phyloP scores from a whole-genome alignment of 805 yeast species.

The Pichia insulana region DNA sequence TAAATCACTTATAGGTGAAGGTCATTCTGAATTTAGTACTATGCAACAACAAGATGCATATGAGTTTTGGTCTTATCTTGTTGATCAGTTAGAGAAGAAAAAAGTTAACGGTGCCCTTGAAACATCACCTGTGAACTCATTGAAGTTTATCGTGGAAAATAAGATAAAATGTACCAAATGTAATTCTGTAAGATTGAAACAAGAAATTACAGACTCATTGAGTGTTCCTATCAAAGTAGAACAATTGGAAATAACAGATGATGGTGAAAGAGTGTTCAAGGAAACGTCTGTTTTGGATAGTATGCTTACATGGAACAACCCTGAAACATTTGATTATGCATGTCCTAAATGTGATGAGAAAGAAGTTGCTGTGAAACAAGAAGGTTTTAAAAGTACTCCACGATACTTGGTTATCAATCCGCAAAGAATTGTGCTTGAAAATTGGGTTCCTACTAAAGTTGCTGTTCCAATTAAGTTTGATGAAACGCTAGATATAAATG shows the following conservation, averaged over 20 bases:
- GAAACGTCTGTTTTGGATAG: constrained; percentile 42
- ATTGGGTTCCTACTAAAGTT: constrained; percentile 85
- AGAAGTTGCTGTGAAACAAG: constrained; percentile 32
- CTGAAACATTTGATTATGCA: constrained; percentile 52
- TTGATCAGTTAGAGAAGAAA: constrained; percentile 50
- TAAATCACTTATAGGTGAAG: constrained; percentile 66
- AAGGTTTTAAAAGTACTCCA: constrained; percentile 58
- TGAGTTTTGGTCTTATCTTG: constrained; percentile 69
- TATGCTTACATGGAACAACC: constrained; percentile 35
- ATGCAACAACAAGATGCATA: constrained; percentile 93
- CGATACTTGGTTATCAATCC: constrained; percentile 62
- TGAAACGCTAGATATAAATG: constrained; percentile 34
- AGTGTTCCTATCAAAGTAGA: constrained; percentile 49
- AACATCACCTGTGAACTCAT: constrained; percentile 40
- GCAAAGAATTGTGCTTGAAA: constrained; percentile 71
- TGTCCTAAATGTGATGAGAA: constrained; percentile 47
- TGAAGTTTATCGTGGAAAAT: constrained; percentile 58
- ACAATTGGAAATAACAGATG: constrained; percentile 30
- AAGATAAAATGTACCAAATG: constrained; percentile 55
- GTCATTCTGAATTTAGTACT: constrained; percentile 75
- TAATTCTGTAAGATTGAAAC: constrained; percentile 46
- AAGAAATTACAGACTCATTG: constrained; percentile 53
- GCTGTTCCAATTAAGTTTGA: constrained; percentile 57
- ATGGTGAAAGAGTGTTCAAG: constrained; percentile 40
- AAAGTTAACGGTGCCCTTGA: constrained; percentile 27